phyloP scores from a whole-genome alignment of 1,284 basidiomycete genomes.

The Ceratobasidium sp. region DNA sequence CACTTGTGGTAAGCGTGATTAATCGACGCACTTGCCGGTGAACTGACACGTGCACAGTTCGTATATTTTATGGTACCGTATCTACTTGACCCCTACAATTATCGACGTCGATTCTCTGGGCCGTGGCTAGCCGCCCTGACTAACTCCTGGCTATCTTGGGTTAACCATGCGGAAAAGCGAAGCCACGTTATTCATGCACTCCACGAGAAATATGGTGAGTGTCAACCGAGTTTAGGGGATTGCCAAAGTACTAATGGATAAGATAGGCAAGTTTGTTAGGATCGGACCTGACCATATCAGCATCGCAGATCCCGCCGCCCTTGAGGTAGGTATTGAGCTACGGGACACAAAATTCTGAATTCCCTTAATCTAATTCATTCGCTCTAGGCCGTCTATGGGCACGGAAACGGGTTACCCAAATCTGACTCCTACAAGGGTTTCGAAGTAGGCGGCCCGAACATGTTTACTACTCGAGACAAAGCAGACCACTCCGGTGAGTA shows the following conservation, averaged over 20 bases:
- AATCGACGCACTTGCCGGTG: too few species aligned
- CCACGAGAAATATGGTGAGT: slow-evolving; percentile 72
- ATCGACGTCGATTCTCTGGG: slow-evolving; percentile 74
- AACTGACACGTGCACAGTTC: too few species aligned
- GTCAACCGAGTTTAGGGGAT: too few species aligned
- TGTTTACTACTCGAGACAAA: slow-evolving; percentile 90
- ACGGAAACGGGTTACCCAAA: slow-evolving; percentile 84
- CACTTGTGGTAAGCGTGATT: too few species aligned
- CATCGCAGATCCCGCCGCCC: slow-evolving; percentile 82
- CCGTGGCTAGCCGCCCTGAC: slow-evolving; percentile 82
- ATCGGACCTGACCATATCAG: slow-evolving; percentile 90
- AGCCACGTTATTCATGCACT: slow-evolving; percentile 82
- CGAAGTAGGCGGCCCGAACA: slow-evolving; percentile 59
- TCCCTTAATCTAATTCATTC: not conserved
- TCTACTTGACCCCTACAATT: slow-evolving; percentile 69
- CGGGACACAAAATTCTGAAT: too few species aligned
- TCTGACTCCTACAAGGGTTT: slow-evolving; percentile 86
- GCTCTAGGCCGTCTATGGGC: slow-evolving; percentile 63
- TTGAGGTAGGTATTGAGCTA: slow-evolving; percentile 60
- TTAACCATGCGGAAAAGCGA: slow-evolving; percentile 77
- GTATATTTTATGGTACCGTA: slow-evolving; percentile 62
- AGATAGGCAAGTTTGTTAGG: slow-evolving; percentile 81
- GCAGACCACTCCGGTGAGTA: slow-evolving; percentile 73
- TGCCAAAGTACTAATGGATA: not conserved
- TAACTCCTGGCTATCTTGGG: slow-evolving; percentile 81